Conservation (phyloP, 2,329 filamentous ascomycete genomes). For the Zymoseptoria pseudotritici region DNA sequence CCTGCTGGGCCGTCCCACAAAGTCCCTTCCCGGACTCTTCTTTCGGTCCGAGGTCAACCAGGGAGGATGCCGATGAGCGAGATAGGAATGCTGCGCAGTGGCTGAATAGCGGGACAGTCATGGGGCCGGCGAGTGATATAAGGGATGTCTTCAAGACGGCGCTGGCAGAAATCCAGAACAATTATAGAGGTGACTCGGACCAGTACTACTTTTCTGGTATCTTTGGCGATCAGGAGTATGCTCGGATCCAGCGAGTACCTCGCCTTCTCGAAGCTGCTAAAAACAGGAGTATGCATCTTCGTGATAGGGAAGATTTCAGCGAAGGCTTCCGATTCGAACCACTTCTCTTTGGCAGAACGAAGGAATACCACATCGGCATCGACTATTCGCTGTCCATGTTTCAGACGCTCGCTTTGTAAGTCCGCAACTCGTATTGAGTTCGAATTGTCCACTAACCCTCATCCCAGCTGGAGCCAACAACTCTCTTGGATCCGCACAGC, state of each 20-base stretch:
- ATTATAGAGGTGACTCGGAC: conserved; percentile 27
- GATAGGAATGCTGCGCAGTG: conserved; percentile 33
- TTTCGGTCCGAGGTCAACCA: conserved; percentile 31
- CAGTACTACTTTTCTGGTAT: conserved; percentile 46
- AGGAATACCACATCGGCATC: conserved; percentile 18
- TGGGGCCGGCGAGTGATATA: conserved; percentile 34
- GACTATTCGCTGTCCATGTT: conserved; percentile 21
- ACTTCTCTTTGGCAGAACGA: conserved; percentile 10
- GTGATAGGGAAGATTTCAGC: conserved; percentile 9
- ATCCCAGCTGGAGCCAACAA: conserved; percentile 19
- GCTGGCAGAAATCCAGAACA: conserved; percentile 31
- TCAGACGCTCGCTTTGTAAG: conserved; percentile 23
- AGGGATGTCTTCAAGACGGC: conserved; percentile 30
- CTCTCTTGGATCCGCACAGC: conserved; percentile 32
- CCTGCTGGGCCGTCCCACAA: conserved; percentile 25
- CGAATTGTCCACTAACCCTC: too few species aligned
- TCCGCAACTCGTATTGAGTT: too few species aligned
- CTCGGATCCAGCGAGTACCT: conserved; percentile 5
- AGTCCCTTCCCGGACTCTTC: conserved; percentile 14
- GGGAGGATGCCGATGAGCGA: conserved; percentile 30
- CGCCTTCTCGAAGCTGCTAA: conserved; percentile 20
- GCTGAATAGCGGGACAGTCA: conserved; percentile 32
- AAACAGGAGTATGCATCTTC: conserved; percentile 13
- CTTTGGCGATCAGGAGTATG: conserved; percentile 47
- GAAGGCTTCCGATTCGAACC: conserved; percentile 42